phyloP scores from a whole-genome alignment of 2,329 filamentous ascomycete species.

The Nemania serpens region DNA sequence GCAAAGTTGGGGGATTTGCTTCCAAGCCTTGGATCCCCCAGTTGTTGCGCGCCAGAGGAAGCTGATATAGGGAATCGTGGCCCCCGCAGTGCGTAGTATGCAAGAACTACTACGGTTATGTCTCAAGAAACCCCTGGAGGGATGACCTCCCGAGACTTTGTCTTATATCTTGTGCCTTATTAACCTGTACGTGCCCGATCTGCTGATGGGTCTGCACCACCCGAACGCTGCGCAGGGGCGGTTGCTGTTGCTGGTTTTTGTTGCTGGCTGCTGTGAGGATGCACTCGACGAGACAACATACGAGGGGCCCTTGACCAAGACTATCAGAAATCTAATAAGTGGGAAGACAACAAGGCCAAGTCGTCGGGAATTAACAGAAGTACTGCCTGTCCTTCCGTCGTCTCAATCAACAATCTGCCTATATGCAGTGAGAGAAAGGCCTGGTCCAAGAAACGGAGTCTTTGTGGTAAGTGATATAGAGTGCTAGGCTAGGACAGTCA shows the following conservation, averaged over 20 bases:
- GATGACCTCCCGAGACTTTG: slow-evolving; percentile 20
- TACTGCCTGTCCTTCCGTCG: not conserved
- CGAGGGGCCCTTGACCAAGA: slow-evolving; percentile 3
- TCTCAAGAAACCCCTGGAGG: slow-evolving; percentile 19
- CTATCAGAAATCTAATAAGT: slow-evolving; percentile 10
- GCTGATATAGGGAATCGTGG: slow-evolving; percentile 29
- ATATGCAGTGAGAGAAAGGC: not conserved
- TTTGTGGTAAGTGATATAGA: slow-evolving; percentile 8
- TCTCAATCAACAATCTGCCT: slow-evolving; percentile 6
- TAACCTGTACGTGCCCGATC: slow-evolving; percentile 16
- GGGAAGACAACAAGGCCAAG: slow-evolving; percentile 3
- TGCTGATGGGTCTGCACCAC: slow-evolving; percentile 22
- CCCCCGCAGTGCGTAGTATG: slow-evolving; percentile 23
- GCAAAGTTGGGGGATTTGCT: slow-evolving; percentile 38
- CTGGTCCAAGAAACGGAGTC: slow-evolving; percentile 7
- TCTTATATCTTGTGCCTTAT: slow-evolving; percentile 12
- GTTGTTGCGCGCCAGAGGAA: slow-evolving; percentile 20
- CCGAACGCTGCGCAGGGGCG: slow-evolving; percentile 8
- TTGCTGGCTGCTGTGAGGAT: not conserved
- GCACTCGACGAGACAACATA: slow-evolving; percentile 2
- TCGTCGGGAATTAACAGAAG: not conserved
- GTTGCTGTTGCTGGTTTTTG: too few species aligned
- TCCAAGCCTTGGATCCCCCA: slow-evolving; percentile 27
- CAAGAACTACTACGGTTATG: slow-evolving; percentile 23
- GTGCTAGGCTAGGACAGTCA: not conserved